Conservation (phyloP, 2,329 filamentous ascomycete species). For the Arthrinium puccinioides region DNA sequence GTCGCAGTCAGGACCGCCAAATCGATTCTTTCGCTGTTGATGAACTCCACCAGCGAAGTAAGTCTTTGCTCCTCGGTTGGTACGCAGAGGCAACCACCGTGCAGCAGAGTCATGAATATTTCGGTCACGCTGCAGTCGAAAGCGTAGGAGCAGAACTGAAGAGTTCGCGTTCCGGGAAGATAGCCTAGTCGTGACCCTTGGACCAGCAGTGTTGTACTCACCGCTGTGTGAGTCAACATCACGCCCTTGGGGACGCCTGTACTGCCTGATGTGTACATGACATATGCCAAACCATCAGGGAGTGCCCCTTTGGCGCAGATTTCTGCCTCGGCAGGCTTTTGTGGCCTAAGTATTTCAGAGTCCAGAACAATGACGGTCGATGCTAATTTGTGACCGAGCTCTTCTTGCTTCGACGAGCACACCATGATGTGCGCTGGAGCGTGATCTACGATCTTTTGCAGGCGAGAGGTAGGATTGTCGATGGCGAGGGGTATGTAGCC, state of each 20-base stretch:
- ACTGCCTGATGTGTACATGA: neutral
- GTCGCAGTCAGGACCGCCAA: slow-evolving; percentile 46
- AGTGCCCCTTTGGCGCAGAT: no score
- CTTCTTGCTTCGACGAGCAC: no score
- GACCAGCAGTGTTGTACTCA: neutral
- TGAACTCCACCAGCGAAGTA: neutral
- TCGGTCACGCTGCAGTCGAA: slow-evolving; percentile 47
- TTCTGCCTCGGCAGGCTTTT: no score
- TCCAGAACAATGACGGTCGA: no score
- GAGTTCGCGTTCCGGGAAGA: neutral
- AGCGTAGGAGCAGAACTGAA: slow-evolving; percentile 26
- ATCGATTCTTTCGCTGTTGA: slow-evolving; percentile 32
- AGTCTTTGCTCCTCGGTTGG: slow-evolving; percentile 40
- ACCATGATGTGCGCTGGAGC: no score
- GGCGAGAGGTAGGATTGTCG: no score
- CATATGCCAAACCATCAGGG: neutral
- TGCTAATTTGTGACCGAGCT: no score
- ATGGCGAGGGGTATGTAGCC: no score
- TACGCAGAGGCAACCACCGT: slow-evolving; percentile 53
- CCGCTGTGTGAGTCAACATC: neutral
- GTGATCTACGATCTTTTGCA: no score
- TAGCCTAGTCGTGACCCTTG: no score
- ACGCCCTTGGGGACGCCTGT: neutral
- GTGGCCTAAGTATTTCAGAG: no score
- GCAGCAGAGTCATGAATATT: slow-evolving; percentile 41